Evolutionary conservation across 2,329 filamentous ascomycete genomes (phyloP).

Genomic region (Sporothrix luriei): DNA sequence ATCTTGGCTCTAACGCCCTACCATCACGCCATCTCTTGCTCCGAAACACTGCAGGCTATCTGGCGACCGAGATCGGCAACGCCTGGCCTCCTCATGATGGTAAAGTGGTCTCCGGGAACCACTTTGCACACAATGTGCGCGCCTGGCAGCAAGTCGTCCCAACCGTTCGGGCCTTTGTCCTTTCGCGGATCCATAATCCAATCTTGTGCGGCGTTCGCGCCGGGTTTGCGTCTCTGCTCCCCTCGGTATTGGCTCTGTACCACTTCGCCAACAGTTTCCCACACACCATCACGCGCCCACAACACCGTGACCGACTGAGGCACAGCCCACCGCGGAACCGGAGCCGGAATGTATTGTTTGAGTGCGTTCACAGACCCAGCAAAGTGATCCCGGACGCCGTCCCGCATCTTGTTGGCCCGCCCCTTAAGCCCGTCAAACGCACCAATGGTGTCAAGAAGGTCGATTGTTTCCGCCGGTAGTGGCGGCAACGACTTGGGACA

Average conservation of each 20-base stretch:
- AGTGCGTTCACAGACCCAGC: constrained; percentile 24
- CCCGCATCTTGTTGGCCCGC: constrained; percentile 10
- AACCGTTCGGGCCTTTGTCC: constrained; percentile 25
- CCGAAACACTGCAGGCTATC: constrained; percentile 20
- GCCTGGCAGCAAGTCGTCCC: constrained; percentile 14
- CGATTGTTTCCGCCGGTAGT: constrained; percentile 6
- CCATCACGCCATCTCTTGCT: background rate
- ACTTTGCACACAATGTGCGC: constrained; percentile 11
- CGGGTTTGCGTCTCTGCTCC: background rate
- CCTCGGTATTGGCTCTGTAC: constrained; percentile 5
- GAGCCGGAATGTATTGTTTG: constrained; percentile 18
- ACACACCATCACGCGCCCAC: constrained; percentile 29
- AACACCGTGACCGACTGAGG: constrained; percentile 18
- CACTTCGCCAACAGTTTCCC: constrained; percentile 28
- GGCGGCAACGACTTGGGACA: constrained; percentile 11
- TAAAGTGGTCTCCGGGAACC: constrained; percentile 25
- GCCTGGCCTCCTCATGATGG: constrained; percentile 22
- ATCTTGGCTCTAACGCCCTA: background rate
- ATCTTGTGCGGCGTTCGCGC: constrained; percentile 15
- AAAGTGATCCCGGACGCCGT: constrained; percentile 22
- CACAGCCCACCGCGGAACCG: constrained; percentile 8
- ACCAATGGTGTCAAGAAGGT: constrained; percentile 6
- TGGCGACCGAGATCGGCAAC: constrained; percentile 6
- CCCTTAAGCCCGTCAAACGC: constrained; percentile 1
- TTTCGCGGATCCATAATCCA: constrained; percentile 27